Base-by-base conservation (phyloP, 2,329 filamentous ascomycete species). In the Talaromyces sp. region DNA sequence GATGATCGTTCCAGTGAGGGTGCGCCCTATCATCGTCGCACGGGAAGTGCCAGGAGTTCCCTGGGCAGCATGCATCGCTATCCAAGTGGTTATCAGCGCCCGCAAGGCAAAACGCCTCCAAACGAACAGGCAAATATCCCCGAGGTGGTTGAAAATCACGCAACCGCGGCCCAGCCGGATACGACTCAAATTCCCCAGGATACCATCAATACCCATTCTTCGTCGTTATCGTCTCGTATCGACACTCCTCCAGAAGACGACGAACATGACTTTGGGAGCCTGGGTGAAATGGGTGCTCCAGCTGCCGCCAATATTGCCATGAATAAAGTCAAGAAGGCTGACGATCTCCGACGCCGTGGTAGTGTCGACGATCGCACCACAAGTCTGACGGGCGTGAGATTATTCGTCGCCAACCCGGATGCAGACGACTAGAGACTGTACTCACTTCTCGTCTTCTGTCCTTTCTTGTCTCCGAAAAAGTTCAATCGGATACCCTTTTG, bases 1-100 rank as follows among this genome's bases (percentile, higher is more conserved):
- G 86, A 88, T 41, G 70, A 73, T 15, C 73, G 64, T 36, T 76
- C 70, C 62, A 71, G 70, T 8, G 69, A 70, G 51, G 68, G 68
- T 1, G 50, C 39, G 2, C 36, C 36, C 11, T 59, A 55, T 17
- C 64, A 73, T 60, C 82, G 85, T 65, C 77, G 78, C 53, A 77
- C 83, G 53, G 81, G 81, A 46, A 85, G 82, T 61, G 82, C 82
- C 11, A 77, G 82, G 61, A 85, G 82, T 67, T 85, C 82, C 45
- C 69, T 84, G 15, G 77, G 77, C 51, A 78, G 75, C 63, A 71
- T 77, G 66, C 60, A 66, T 54, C 75, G 71, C 61, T 76, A 70
- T 63, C 75, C 69, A 53, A 76, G 71, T 72, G 77, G 70, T 65
- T 80, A 73, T 69, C 78, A 74, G 59, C 68, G 75, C 55, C 67